Percentiles rank a stretch among this genome's conserved stretches.
Evolutionary conservation across 306 rosid genomes (phyloP).

Genomic region (barrel medic (Medicago truncatula)): DNA sequence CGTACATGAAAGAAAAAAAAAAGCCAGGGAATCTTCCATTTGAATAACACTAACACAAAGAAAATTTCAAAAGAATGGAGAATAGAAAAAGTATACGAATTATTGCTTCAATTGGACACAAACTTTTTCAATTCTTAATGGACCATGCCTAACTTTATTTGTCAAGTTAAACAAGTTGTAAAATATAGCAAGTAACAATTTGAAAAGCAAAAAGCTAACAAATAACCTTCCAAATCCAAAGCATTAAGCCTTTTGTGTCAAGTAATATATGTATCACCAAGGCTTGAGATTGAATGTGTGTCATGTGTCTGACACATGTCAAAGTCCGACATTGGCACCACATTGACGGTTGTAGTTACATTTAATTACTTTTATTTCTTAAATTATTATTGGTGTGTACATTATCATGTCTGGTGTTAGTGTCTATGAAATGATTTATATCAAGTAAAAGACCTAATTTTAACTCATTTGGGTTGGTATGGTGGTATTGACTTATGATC

Average conservation of each 20-base stretch:
- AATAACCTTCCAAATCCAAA: slow-evolving; percentile 25
- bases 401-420: too few relatives aligned
- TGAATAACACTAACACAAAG: slow-evolving; percentile 42
- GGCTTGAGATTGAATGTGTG: not conserved
- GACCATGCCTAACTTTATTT: slow-evolving; percentile 32
- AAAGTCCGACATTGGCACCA: too few relatives aligned
- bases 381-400: too few relatives aligned
- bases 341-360: too few relatives aligned
- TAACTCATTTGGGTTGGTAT: too few relatives aligned
- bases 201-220: slow-evolving; percentile 34
- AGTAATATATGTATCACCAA: not conserved
- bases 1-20: slow-evolving; percentile 45
- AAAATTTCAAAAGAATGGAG: slow-evolving; percentile 38
- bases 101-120: slow-evolving; percentile 42
- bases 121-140: slow-evolving; percentile 36
- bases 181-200: slow-evolving; percentile 38
- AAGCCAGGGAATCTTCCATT: slow-evolving; percentile 57
- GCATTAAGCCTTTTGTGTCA: slow-evolving; percentile 22
- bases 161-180: slow-evolving; percentile 29
- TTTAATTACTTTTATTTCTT: too few relatives aligned
- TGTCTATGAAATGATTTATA: too few relatives aligned
- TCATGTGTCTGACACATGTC: too few relatives aligned
- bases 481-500: too few relatives aligned
- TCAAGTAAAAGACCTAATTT: too few relatives aligned
- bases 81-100: slow-evolving; percentile 37